Base-by-base conservation (phyloP, 257 asterid genomes). In the Plantago ovata region DNA sequence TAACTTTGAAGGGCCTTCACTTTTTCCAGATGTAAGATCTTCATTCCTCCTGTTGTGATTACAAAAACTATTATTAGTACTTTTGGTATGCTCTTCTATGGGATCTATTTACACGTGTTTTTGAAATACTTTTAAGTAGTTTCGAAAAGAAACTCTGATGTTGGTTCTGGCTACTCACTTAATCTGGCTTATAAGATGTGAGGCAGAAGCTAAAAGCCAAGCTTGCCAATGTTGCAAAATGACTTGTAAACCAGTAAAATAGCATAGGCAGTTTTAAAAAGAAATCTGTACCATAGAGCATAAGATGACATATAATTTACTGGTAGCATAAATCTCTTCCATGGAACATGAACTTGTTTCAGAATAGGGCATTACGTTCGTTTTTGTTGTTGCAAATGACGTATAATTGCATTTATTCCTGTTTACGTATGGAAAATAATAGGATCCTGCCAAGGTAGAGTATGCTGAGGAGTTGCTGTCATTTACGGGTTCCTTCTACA, bases 1-100 rank as follows among this genome's bases (percentile, higher is more conserved):
- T 36, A 83, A 75, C 77, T 92, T 92, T 45, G 85, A 84, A 76
- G 98, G 98, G 40, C 96, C 93, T 51, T 72, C 84, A 19, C 96
- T 88, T 64, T 77, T 79, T 58, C 91, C 95, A 38, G 76, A 76
- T 60, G 96, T 92, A 80, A 81, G 87, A 61, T 64, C 60, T 48
- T 59, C 56, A 45, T 10, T 39, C 19, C 20, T 43, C 58, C 13
- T 23, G 39, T 32, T 7, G 13, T 53, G 8, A 24, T 28, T 32
- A 38, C 41, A 24, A 14, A 24, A 9, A 16, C 42, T 2, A 7
- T 24, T 53, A 19, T 23, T 2, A 24, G 32, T 5, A 24, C 32
- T 24, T 24, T 5, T 24, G 5, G 2, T 5, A 24, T 24, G 32
- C 32, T 24, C 32, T 24, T 24, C 32, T 24, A 24, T 5, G 2